phyloP scores from a whole-genome alignment of 331 rosid genomes.

The Rhamnella rubrinervis region DNA sequence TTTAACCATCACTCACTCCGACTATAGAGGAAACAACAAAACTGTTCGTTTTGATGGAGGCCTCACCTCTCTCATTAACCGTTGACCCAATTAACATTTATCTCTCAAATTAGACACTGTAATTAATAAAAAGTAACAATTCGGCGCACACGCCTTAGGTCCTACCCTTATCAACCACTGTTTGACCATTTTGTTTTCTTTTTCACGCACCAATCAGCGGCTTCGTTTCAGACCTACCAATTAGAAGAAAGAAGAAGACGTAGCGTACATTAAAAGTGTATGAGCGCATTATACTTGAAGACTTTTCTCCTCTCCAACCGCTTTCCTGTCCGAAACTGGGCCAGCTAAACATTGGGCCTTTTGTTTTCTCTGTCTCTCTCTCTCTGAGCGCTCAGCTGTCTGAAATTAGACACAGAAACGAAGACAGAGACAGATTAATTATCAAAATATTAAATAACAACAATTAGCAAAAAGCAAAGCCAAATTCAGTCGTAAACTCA shows the following conservation, averaged over 20 bases:
- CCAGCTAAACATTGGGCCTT: constrained; percentile 21
- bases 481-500: constrained; percentile 44
- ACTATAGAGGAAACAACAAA: too few species aligned
- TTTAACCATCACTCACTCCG: too few species aligned
- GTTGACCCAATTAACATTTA: too few species aligned
- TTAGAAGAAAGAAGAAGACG: not conserved
- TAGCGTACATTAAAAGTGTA: constrained; percentile 8
- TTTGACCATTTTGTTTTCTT: constrained; percentile 4
- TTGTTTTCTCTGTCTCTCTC: not conserved
- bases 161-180: constrained; percentile 10
- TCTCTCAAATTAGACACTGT: not conserved
- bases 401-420: constrained; percentile 2
- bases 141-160: not conserved
- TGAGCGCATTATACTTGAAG: not conserved
- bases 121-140: not conserved
- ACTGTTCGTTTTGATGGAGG: too few species aligned
- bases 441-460: not conserved
- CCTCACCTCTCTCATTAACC: not conserved
- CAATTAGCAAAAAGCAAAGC: not conserved
- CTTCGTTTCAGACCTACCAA: not conserved
- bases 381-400: not conserved
- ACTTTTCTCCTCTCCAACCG: not conserved
- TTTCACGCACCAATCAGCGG: too few species aligned
- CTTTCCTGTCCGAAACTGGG: constrained; percentile 2
- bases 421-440: not conserved